A percentile compares a stretch with the other conserved stretches of the same genome.
Conservation (phyloP, 2,329 filamentous ascomycete species). For the Westerdykella ornata region DNA sequence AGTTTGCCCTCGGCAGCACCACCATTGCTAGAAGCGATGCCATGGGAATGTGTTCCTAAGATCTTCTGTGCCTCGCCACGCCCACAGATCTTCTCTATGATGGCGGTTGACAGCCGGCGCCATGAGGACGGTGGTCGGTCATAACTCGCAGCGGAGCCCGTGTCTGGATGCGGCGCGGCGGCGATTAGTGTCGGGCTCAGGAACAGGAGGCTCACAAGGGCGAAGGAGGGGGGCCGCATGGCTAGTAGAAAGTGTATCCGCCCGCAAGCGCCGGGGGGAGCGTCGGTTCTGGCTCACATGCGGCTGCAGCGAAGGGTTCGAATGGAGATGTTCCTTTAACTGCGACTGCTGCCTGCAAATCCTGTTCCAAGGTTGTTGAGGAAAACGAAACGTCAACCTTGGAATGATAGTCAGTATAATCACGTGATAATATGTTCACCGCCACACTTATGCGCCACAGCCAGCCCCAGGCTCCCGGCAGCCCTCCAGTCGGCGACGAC, state of each 20-base stretch:
- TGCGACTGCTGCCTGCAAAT: too few relatives aligned
- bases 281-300: too few relatives aligned
- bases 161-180: slow-evolving; percentile 29
- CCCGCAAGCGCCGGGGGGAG: too few relatives aligned
- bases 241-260: slow-evolving; percentile 2
- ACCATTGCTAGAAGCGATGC: neutral
- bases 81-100: slow-evolving; percentile 30
- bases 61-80: slow-evolving; percentile 17
- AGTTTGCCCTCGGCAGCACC: slow-evolving; percentile 16
- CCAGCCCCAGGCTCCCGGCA: neutral
- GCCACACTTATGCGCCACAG: neutral
- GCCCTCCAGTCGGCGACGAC: neutral
- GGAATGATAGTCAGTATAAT: too few relatives aligned
- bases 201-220: slow-evolving; percentile 27
- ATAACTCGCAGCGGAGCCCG: slow-evolving; percentile 9
- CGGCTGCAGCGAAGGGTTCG: neutral
- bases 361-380: too few relatives aligned
- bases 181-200: slow-evolving; percentile 20
- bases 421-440: neutral
- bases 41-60: neutral
- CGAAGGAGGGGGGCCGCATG: slow-evolving; percentile 25
- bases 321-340: neutral
- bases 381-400: too few relatives aligned
- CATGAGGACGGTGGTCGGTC: slow-evolving; percentile 25
- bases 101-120: slow-evolving; percentile 34